These are phyloP conservation scores for Taphrina pruni DNA, from an alignment of 1,139 yeast genomes.

Conservation along the genomic window DNA sequence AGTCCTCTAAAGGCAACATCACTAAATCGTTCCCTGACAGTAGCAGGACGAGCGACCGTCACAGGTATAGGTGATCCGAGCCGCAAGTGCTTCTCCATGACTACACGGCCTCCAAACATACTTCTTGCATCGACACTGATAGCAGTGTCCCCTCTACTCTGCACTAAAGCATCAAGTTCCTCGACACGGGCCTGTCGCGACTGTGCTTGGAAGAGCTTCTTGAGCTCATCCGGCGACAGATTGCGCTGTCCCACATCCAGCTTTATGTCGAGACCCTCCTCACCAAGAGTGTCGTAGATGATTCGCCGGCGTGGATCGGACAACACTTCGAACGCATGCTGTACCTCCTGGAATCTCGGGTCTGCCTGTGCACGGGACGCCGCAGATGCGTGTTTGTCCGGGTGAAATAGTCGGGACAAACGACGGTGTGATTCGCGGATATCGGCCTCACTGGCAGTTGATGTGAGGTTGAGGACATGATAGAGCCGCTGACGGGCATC, in stretches of 20 bases:
- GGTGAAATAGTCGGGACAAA: slow-evolving; percentile 41
- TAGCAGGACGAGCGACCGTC: slow-evolving; percentile 34
- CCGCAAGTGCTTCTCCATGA: slow-evolving; percentile 26
- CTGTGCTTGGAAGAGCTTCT: slow-evolving; percentile 18
- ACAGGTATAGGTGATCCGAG: slow-evolving; percentile 24
- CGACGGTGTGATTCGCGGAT: slow-evolving; percentile 41
- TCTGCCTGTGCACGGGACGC: slow-evolving; percentile 24
- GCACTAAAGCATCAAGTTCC: slow-evolving; percentile 38
- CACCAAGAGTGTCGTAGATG: slow-evolving; percentile 65
- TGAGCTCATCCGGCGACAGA: slow-evolving; percentile 40
- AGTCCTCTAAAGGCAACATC: slow-evolving; percentile 30
- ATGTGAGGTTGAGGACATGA: slow-evolving; percentile 16
- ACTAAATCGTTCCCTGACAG: slow-evolving; percentile 23
- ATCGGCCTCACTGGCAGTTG: slow-evolving; percentile 37
- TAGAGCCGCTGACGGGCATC: slow-evolving; percentile 20
- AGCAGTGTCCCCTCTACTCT: slow-evolving; percentile 29
- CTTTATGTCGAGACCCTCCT: slow-evolving; percentile 49
- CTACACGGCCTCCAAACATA: slow-evolving; percentile 34
- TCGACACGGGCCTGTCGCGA: slow-evolving; percentile 38
- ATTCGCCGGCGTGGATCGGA: slow-evolving; percentile 65
- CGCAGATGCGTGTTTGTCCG: slow-evolving; percentile 41
- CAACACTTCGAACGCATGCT: slow-evolving; percentile 67
- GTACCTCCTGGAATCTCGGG: slow-evolving; percentile 36
- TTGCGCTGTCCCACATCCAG: slow-evolving; percentile 40
- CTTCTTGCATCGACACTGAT: slow-evolving; percentile 33